Base-by-base conservation (phyloP, 2,329 filamentous ascomycete genomes). In the Alternaria sp. region DNA sequence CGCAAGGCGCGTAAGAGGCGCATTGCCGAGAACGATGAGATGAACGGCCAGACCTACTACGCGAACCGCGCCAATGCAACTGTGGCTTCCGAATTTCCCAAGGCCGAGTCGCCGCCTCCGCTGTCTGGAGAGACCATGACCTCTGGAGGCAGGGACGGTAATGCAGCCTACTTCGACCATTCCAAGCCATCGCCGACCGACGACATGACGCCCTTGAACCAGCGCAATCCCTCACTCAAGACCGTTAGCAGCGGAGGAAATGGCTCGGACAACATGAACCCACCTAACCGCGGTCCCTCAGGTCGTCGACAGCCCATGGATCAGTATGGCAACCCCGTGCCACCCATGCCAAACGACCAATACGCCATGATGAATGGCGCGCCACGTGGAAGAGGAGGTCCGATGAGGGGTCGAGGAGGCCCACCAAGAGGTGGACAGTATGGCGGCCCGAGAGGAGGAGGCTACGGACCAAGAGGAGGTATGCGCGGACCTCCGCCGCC, bases 11-110 rank as follows among this genome's bases (percentile, higher is more conserved):
- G 94, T 66, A 94, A 96, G 85, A 93, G 90, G 84, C 89, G 93
- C 49, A 96, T 98, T 76, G 93, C 90, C 3, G 92, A 96, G 79
- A 97, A 98, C 77, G 93, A 94, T 8, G 94, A 98, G 78, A 98
- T 98, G 94, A 98, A 92, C 78, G 95, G 95, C 26, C 90, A 96
- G 74, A 96, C 94, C 76, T 97, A 91, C 78, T 97, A 96, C 81
- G 79, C 82, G 71, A 82, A 83, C 76, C 79, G 85, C 75, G 67
- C 68, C 46, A 75, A 68, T n/a, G 68, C 70, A 14, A 62, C 69
- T 61, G 76, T 68, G 64, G 74, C 70, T 10, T 67, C 71, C 26
- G 81, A 86, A 25, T 74, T 83, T 26, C 82, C 83, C 26, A 82
- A 83, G 69, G 84, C 85, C 6, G 86, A 87, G 63, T 85, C 84